These are phyloP conservation scores for Bassia scoparia DNA, from an alignment of 148 eudicot genomes.

Conservation along the genomic window DNA sequence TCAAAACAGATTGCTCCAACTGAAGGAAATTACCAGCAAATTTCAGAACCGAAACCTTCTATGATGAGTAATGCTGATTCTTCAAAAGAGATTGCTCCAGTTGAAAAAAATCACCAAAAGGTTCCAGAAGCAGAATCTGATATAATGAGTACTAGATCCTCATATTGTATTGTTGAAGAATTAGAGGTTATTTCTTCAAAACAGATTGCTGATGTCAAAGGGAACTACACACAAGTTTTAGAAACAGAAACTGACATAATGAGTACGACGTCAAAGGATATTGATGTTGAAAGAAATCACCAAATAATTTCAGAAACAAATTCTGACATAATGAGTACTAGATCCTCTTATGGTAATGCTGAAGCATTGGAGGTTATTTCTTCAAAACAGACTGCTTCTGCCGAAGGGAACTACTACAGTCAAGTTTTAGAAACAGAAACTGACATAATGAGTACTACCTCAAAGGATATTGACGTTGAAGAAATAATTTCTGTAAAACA, in stretches of 20 bases:
- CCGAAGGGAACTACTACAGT: not conserved
- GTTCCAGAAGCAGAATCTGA: too few relatives aligned
- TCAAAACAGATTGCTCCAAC: too few relatives aligned
- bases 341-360: too few relatives aligned
- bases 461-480: not conserved
- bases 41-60: too few relatives aligned
- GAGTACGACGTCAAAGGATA: not conserved
- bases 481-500: not conserved
- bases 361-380: constrained; percentile 17
- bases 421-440: not conserved
- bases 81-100: too few relatives aligned
- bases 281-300: too few relatives aligned
- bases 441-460: not conserved
- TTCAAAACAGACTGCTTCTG: constrained; percentile 7
- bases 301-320: too few relatives aligned
- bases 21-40: too few relatives aligned
- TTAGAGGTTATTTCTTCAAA: constrained; percentile 14
- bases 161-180: constrained; percentile 10
- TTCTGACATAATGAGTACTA: too few relatives aligned
- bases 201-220: constrained; percentile 6
- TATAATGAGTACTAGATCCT: too few relatives aligned
- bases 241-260: not conserved
- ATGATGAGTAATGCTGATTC: too few relatives aligned
- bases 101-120: too few relatives aligned
- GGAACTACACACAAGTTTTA: not conserved